Percentiles rank a stretch among this genome's conserved stretches.
Evolutionary conservation across 306 rosid genomes (phyloP).

Genomic region (Urtica urens): DNA sequence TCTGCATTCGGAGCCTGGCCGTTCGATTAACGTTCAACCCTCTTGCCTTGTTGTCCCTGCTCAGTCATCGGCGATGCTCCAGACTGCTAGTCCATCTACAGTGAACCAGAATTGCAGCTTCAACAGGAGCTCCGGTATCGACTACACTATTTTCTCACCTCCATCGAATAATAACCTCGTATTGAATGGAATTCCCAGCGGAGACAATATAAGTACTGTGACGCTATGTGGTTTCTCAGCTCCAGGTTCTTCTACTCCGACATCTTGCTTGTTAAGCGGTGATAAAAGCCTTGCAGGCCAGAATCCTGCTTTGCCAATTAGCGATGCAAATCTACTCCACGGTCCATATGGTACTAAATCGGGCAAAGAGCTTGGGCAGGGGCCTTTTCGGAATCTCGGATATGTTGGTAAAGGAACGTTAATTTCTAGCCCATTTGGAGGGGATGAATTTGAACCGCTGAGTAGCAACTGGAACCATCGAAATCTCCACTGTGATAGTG

Average conservation of each 20-base stretch:
- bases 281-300: slow-evolving; percentile 22
- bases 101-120: slow-evolving; percentile 34
- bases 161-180: slow-evolving; percentile 32
- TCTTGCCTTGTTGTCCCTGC: slow-evolving; percentile 50
- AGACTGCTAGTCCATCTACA: slow-evolving; percentile 29
- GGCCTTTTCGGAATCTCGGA: slow-evolving; percentile 31
- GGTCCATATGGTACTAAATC: slow-evolving; percentile 23
- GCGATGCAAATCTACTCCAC: slow-evolving; percentile 25
- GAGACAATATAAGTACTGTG: slow-evolving; percentile 21
- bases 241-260: slow-evolving; percentile 20
- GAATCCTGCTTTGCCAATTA: slow-evolving; percentile 23
- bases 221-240: slow-evolving; percentile 25
- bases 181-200: slow-evolving; percentile 22
- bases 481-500: slow-evolving; percentile 28
- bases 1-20: slow-evolving; percentile 28
- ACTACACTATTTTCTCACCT: slow-evolving; percentile 36
- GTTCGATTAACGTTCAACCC: slow-evolving; percentile 43
- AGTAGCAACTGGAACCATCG: slow-evolving; percentile 29
- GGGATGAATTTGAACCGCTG: slow-evolving; percentile 36
- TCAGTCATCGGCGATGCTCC: slow-evolving; percentile 34
- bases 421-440: slow-evolving; percentile 41
- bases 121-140: slow-evolving; percentile 28
- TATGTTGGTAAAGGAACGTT: slow-evolving; percentile 34
- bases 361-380: slow-evolving; percentile 33
- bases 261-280: slow-evolving; percentile 23